Evolutionary conservation across 192 early-diverging fungal species (phyloP), one percentile per base, ranked within the genome.

Genomic region (Entophlyctis helioformis): DNA sequence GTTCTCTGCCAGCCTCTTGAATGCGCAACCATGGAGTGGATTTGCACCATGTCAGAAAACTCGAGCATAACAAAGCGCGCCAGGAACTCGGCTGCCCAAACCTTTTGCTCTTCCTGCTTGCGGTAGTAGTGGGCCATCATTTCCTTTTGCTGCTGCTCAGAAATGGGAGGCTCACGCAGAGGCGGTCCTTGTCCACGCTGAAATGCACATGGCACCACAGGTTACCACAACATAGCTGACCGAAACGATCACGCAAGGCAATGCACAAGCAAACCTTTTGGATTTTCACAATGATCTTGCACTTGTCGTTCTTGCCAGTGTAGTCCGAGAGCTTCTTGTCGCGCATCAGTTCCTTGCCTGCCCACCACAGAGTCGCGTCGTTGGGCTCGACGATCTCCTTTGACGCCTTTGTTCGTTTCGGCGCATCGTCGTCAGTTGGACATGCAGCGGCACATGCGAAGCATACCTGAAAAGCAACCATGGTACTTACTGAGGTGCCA

Each of bases 31-130:
- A 52, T 7, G 36, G n/a, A n/a, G n/a, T n/a, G n/a, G n/a, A n/a
- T n/a, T n/a, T n/a, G n/a, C n/a, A n/a, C n/a, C n/a, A n/a, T n/a
- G n/a, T n/a, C n/a, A n/a, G n/a, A n/a, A n/a, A n/a, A n/a, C n/a
- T n/a, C n/a, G n/a, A 33, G 15, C 2, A 25, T 25, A 12, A 21
- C n/a, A 55, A 56, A 57, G 2, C 16, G 23, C n/a, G 44, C 12
- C 12, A 33, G 29, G 1, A 33, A 20, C 27, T n/a, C 9, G 50
- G 16, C 42, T n/a, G n/a, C 21, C 11, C 46, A 22, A 18, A 68
- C 64, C 67, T 79, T 76, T 22, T 62, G 53, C 49, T 76, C 62
- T 48, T 79, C 69, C 39, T 79, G 67, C 55, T 79, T 79, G n/a
- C 56, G 54, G 60, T 73, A 72, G 42, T 73, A 79, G 47, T 66